Conservation (phyloP, 441 rosid genomes). For the Eutrema salsugineum region DNA sequence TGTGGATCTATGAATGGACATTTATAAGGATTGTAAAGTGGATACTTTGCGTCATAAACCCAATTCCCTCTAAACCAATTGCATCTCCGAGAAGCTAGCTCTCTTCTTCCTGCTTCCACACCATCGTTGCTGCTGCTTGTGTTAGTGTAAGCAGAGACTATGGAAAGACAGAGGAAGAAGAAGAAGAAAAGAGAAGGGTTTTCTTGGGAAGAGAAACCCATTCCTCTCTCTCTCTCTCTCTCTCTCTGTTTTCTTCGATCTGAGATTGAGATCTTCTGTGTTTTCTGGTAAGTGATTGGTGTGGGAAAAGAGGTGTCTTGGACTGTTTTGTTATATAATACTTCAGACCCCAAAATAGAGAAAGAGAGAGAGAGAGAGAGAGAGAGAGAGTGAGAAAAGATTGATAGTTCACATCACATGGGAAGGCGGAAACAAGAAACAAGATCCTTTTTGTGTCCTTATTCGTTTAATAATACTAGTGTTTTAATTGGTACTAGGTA, state of each 20-base stretch:
- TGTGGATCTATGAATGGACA: constrained; percentile 83
- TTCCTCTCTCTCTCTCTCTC: constrained; percentile 29
- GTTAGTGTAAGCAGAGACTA: constrained; percentile 25
- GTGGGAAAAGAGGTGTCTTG: constrained; percentile 27
- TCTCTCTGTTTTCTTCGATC: constrained; percentile 16
- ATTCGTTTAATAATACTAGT: constrained; percentile 10
- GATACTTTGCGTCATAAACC: constrained; percentile 74
- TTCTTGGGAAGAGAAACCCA: constrained; percentile 39
- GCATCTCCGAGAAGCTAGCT: constrained; percentile 41
- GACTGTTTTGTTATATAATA: constrained; percentile 27
- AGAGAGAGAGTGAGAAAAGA: background rate
- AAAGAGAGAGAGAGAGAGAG: background rate
- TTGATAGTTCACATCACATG: constrained; percentile 36
- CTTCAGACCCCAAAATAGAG: background rate
- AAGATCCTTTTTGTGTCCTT: constrained; percentile 26
- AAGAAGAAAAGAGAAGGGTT: constrained; percentile 19
- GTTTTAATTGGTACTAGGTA: constrained; percentile 19
- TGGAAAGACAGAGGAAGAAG: constrained; percentile 21
- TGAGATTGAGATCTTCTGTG: constrained; percentile 23
- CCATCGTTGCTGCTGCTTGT: background rate
- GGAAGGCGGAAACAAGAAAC: constrained; percentile 24
- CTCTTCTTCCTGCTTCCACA: constrained; percentile 17
- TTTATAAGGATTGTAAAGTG: constrained; percentile 56
- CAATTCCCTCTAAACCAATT: constrained; percentile 73
- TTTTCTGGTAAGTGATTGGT: constrained; percentile 10